Conservation (phyloP, 2,329 filamentous ascomycete species). For the Colletotrichum somersetense region DNA sequence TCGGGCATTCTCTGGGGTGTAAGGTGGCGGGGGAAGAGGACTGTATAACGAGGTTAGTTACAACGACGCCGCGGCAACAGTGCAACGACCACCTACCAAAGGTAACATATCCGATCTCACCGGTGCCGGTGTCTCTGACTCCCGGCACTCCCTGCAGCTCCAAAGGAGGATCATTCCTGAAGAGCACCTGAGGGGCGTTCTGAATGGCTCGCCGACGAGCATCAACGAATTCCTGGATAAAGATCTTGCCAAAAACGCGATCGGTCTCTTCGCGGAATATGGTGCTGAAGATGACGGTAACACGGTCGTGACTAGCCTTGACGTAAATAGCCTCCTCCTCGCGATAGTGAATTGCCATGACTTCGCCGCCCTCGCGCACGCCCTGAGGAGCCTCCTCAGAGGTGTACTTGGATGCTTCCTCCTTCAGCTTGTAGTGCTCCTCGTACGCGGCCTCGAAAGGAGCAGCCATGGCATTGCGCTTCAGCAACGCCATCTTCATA, state of each 20-base stretch:
- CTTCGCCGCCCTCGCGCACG: constrained; percentile 86
- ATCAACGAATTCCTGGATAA: constrained; percentile 98
- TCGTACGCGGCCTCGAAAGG: constrained; percentile 98
- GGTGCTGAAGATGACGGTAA: constrained; percentile 99
- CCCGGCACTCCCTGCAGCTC: constrained; percentile 90
- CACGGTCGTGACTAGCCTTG: constrained; percentile 96
- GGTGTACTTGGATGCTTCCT: constrained; percentile 92
- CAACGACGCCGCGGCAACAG: background rate
- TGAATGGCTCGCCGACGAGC: constrained; percentile 94
- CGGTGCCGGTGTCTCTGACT: constrained; percentile 79
- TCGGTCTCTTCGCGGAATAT: constrained; percentile 98
- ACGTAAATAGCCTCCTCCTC: constrained; percentile 99
- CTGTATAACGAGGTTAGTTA: constrained; percentile 58
- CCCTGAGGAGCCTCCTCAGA: constrained; percentile 95
- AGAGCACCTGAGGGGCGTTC: constrained; percentile 97
- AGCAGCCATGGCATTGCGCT: constrained; percentile 98
- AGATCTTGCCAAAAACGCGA: constrained; percentile 96
- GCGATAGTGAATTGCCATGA: constrained; percentile 97
- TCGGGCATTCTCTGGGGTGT: constrained; percentile 91
- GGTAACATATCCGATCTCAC: constrained; percentile 96
- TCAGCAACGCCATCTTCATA: constrained; percentile 88
- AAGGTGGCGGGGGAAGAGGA: constrained; percentile 95
- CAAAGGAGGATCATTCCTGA: constrained; percentile 92
- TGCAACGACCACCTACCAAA: constrained; percentile 76
- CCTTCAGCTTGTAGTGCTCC: constrained; percentile 87